Percentiles rank a stretch among this genome's conserved stretches.
phyloP scores from a whole-genome alignment of 2,329 filamentous ascomycete species.

The Albophoma yamanashiensis region DNA sequence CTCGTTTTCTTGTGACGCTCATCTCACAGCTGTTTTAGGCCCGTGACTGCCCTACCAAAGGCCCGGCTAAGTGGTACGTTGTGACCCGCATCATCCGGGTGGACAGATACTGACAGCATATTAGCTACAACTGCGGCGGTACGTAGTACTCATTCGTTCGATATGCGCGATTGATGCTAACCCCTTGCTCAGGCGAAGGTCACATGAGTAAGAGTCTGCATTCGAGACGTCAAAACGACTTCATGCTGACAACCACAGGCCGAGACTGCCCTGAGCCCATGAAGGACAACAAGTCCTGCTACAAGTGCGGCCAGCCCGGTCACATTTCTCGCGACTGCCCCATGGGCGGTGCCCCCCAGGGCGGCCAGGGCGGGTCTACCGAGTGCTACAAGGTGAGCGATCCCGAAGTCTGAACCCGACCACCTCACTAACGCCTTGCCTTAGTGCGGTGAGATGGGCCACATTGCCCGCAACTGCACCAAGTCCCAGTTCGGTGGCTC shows the following conservation, averaged over 20 bases:
- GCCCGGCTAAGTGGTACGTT: constrained; percentile 68
- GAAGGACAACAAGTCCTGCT: constrained; percentile 75
- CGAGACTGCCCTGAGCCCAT: constrained; percentile 84
- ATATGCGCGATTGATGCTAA: constrained; percentile 9
- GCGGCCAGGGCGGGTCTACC: constrained; percentile 36
- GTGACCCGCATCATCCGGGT: neutral
- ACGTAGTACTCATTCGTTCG: constrained; percentile 23
- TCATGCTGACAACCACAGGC: constrained; percentile 35
- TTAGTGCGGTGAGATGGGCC: constrained; percentile 83
- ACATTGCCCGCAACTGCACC: constrained; percentile 88
- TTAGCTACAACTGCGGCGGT: constrained; percentile 77
- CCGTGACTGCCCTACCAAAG: constrained; percentile 78
- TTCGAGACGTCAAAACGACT: neutral
- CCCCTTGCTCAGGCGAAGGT: constrained; percentile 40
- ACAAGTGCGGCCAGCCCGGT: constrained; percentile 70
- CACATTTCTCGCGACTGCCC: constrained; percentile 88
- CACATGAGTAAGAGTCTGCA: constrained; percentile 59
- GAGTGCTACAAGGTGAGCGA: constrained; percentile 77
- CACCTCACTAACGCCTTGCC: constrained; percentile 3
- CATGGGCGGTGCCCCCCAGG: constrained; percentile 36
- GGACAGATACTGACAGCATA: constrained; percentile 7
- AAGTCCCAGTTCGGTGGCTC: constrained; percentile 45
- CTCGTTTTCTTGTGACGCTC: neutral
- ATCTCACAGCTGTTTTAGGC: constrained; percentile 38
- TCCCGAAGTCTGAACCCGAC: neutral